These are phyloP conservation scores for Paramyrothecium roridum DNA, from an alignment of 2,329 filamentous ascomycete genomes.

Conservation along the genomic window DNA sequence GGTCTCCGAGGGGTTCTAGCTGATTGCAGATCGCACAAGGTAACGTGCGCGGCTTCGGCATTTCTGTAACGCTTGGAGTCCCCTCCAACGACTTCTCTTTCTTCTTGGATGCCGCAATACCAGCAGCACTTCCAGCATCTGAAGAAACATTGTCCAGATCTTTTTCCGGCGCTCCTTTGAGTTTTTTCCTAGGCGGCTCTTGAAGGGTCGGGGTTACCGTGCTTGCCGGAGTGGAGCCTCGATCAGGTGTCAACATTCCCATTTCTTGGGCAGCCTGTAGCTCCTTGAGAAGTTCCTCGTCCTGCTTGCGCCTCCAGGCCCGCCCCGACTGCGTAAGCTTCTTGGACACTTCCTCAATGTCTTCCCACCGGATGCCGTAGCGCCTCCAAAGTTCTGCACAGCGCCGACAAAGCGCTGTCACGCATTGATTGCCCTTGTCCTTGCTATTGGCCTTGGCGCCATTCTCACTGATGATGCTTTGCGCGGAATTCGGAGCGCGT, in stretches of 20 bases:
- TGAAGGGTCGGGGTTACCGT: constrained; percentile 23
- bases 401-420: constrained; percentile 82
- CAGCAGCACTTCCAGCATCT: constrained; percentile 40
- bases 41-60: constrained; percentile 73
- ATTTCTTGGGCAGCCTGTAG: constrained; percentile 63
- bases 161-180: constrained; percentile 53
- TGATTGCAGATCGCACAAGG: constrained; percentile 84
- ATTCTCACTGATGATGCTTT: constrained; percentile 66
- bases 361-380: constrained; percentile 94
- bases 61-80: constrained; percentile 62
- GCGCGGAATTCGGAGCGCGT: constrained; percentile 74
- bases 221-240: constrained; percentile 32
- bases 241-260: constrained; percentile 39
- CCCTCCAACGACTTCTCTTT: constrained; percentile 55
- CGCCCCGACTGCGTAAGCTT: constrained; percentile 79
- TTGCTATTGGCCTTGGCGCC: constrained; percentile 58
- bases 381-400: constrained; percentile 94
- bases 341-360: constrained; percentile 85
- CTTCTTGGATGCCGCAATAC: constrained; percentile 43
- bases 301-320: constrained; percentile 82
- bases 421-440: constrained; percentile 72
- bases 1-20: constrained; percentile 67
- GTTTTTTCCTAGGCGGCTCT: constrained; percentile 64
- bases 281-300: constrained; percentile 85
- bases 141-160: constrained; percentile 44